A percentile compares a stretch with the other conserved stretches of the same genome.
These are phyloP conservation scores for Alternaria novae-zelandiae DNA, from an alignment of 2,329 filamentous ascomycete species.

Conservation along the genomic window DNA sequence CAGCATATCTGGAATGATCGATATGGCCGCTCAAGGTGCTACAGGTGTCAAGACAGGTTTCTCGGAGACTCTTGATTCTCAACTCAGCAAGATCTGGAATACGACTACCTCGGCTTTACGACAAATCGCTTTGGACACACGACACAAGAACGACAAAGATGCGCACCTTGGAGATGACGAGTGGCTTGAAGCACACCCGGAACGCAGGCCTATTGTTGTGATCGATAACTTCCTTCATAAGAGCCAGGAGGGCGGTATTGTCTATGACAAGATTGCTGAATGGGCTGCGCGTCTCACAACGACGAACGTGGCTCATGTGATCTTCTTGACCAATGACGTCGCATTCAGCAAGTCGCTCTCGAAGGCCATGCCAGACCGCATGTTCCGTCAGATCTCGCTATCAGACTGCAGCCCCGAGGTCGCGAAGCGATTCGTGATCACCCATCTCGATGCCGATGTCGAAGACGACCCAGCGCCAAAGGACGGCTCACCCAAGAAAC, in stretches of 20 bases:
- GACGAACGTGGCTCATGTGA: conserved; percentile 88
- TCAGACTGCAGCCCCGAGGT: conserved; percentile 84
- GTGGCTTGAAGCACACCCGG: conserved; percentile 87
- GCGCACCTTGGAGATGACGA: conserved; percentile 78
- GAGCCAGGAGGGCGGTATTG: conserved; percentile 56
- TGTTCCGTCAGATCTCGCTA: conserved; percentile 84
- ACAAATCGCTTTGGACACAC: conserved; percentile 72
- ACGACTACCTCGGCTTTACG: conserved; percentile 82
- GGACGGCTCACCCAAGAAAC: conserved; percentile 50
- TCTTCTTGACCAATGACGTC: conserved; percentile 90
- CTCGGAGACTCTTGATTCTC: conserved; percentile 88
- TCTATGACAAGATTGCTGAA: conserved; percentile 69
- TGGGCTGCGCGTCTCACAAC: conserved; percentile 87
- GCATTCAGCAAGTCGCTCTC: conserved; percentile 87
- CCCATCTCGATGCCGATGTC: conserved; percentile 68
- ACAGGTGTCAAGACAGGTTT: conserved; percentile 95
- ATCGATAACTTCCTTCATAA: conserved; percentile 93
- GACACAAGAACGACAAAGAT: conserved; percentile 77
- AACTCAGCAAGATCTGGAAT: conserved; percentile 87
- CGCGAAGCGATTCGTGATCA: conserved; percentile 88
- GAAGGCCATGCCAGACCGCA: conserved; percentile 86
- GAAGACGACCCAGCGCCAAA: conserved; percentile 49
- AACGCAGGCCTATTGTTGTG: conserved; percentile 80
- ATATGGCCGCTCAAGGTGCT: conserved; percentile 90
- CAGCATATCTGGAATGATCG: conserved; percentile 88